Base-by-base conservation (phyloP, 2,329 filamentous ascomycete species). In the Capronia coronata region DNA sequence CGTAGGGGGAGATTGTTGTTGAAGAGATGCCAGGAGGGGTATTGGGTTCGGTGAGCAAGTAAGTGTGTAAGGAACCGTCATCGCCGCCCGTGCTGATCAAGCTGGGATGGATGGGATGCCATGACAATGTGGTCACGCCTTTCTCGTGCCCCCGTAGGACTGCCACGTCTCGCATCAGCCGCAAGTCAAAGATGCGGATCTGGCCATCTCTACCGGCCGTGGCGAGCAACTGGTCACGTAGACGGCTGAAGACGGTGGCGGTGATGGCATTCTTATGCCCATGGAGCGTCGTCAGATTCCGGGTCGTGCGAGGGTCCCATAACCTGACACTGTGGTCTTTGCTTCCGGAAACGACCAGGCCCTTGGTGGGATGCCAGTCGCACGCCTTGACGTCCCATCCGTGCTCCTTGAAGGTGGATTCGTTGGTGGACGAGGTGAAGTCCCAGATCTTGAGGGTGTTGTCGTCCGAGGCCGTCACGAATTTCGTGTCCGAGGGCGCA, bases 241-340 rank as follows among this genome's bases (percentile, higher is more conserved):
- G 83, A 44, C 84, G 84, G 65, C 96, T 93, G 64, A 98, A 98
- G 39, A 85, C 72, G 0, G 90, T 94, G 64, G 93, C 93, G 38
- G 89, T 93, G 62, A 98, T 90, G 30, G 89, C 94, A 65, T 95
- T 97, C 68, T 98, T 98, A 69, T 97, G 93, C 37, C 89, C 91
- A 67, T 95, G 90, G 2, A 98, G 79, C 0, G 91, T 97, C 0
- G 91, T 96, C 47, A 98, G 75, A 65, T 89, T 95, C 37, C 89
- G 83, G 29, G 86, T 84, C 3, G 84, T 91, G 48, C 93, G 80
- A n/a, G 93, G 93, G 67, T 98, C 93, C 93, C 93, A 98, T 37
- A 98, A 81, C 68, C 97, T 97, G 63, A 98, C 88, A 55, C 94
- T 75, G 68, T 98, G 91, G 64, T 98, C 93, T 70, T 98, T 98